Evolutionary conservation across 2,329 filamentous ascomycete species (phyloP).

Genomic region (Aureobasidium sp.): DNA sequence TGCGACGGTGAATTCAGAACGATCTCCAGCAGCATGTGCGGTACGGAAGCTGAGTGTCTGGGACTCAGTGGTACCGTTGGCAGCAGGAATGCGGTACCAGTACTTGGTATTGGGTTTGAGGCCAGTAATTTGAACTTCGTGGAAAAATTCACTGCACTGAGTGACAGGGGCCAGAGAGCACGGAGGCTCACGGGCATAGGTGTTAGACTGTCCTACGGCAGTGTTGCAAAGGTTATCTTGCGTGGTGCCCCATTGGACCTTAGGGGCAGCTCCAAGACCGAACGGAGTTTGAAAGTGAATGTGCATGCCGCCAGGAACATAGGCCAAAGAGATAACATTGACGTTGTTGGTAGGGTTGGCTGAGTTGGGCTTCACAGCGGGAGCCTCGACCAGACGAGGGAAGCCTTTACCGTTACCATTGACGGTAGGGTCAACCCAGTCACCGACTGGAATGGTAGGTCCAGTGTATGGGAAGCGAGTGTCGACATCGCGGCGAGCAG

Average conservation of each 20-base stretch:
- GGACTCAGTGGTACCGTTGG: conserved; percentile 43
- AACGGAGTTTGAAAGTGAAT: conserved; percentile 48
- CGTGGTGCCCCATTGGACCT: conserved; percentile 34
- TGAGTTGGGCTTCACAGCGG: conserved; percentile 38
- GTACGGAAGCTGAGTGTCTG: conserved; percentile 40
- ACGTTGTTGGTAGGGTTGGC: conserved; percentile 42
- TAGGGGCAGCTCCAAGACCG: conserved; percentile 37
- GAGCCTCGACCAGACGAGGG: conserved; percentile 40
- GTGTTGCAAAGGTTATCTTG: conserved; percentile 26
- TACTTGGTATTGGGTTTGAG: conserved; percentile 39
- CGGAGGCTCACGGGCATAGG: conserved; percentile 40
- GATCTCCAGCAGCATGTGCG: conserved; percentile 35
- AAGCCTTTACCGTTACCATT: conserved; percentile 47
- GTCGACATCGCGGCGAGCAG: conserved; percentile 27
- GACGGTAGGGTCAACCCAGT: conserved; percentile 42
- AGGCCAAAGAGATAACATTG: conserved; percentile 43
- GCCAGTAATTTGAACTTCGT: conserved; percentile 38
- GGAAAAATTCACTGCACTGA: conserved; percentile 44
- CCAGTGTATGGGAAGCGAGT: conserved; percentile 40
- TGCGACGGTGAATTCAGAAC: conserved; percentile 34
- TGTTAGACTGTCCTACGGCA: conserved; percentile 32
- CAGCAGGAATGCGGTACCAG: conserved; percentile 41
- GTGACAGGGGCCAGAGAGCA: conserved; percentile 39
- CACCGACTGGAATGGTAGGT: conserved; percentile 39
- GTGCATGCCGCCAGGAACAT: conserved; percentile 41